phyloP scores from a whole-genome alignment of 495 filamentous ascomycete species.

The Penicillium lividum region DNA sequence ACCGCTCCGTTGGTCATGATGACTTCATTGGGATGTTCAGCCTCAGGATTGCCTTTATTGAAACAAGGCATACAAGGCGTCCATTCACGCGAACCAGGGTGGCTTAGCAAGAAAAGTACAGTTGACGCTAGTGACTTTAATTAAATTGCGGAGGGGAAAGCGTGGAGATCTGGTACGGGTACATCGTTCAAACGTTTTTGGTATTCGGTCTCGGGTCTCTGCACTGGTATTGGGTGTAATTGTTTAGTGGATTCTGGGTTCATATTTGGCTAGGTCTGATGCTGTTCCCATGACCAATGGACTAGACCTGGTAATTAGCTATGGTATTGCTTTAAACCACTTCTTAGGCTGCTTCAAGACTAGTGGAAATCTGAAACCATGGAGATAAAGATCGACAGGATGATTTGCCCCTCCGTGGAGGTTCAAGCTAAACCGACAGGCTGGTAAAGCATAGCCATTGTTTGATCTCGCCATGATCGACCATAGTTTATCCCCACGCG shows the following conservation, averaged over 20 bases:
- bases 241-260: too few species aligned
- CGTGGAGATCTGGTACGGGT: background rate
- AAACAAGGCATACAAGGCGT: background rate
- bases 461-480: conserved; percentile 11
- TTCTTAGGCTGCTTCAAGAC: conserved; percentile 1
- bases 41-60: conserved; percentile 10
- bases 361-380: conserved; percentile 11
- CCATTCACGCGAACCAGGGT: conserved; percentile 2
- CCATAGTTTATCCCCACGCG: conserved; percentile 11
- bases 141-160: conserved; percentile 1
- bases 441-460: conserved; percentile 6
- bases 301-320: too few species aligned
- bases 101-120: conserved; percentile 18
- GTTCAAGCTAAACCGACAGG: conserved; percentile 6
- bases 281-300: background rate
- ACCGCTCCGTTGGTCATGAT: conserved; percentile 15
- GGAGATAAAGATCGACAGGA: conserved; percentile 7
- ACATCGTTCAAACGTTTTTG: background rate
- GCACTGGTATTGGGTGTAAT: too few species aligned
- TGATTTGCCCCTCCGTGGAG: background rate
- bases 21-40: conserved; percentile 23
- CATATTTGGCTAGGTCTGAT: background rate
- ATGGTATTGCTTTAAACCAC: conserved; percentile 5
- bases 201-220: background rate
- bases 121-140: conserved; percentile 29